Base-by-base conservation (phyloP, 2,329 filamentous ascomycete genomes). In the Aspergillus sp. region DNA sequence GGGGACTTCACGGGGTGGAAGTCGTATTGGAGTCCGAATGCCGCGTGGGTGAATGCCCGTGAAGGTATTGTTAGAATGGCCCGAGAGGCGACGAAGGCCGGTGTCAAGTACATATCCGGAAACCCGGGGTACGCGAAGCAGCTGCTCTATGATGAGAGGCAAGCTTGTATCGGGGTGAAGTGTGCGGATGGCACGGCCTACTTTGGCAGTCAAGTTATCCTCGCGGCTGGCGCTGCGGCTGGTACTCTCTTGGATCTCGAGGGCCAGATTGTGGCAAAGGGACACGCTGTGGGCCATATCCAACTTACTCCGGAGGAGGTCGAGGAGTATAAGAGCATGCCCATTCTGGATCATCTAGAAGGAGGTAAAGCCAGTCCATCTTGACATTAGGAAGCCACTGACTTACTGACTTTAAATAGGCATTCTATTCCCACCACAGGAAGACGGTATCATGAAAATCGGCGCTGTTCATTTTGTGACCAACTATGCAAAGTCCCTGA, bases 361-460 rank as follows among this genome's bases (percentile, higher is more conserved):
- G 8, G 63, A 69, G 2, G 68, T 47, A 45, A 33, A 23, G 11
- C 15, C 31, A 17, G 21, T 25, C 8, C n/a, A 14, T 19, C 17
- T 8, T 14, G 15, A 25, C 15, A 9, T 50, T 1, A 15, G 45
- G 15, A 35, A 15, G 19, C 6, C 27, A 17, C 46, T 48, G 12
- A 40, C 47, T 21, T 11, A 14, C n/a, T 37, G 21, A 21, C 21
- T 25, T 25, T 6, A 11, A 40, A 11, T 19, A 54, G 52, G 64
- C 59, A 71, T 72, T 50, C 63, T 58, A 19, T 73, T 73, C 56
- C 72, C 72, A 14, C 69, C 71, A 0, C 66, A 70, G 17, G 56
- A 57, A 35, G 52, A 48, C 23, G 52, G 52, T 3, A 54, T 54
- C 31, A 54, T 54, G 52, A 47, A 54, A 40, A 40, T 54, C 15